Percentiles rank a stretch among this genome's conserved stretches.
Evolutionary conservation across 2,329 filamentous ascomycete genomes (phyloP).

Genomic region (Penicillium sp.): DNA sequence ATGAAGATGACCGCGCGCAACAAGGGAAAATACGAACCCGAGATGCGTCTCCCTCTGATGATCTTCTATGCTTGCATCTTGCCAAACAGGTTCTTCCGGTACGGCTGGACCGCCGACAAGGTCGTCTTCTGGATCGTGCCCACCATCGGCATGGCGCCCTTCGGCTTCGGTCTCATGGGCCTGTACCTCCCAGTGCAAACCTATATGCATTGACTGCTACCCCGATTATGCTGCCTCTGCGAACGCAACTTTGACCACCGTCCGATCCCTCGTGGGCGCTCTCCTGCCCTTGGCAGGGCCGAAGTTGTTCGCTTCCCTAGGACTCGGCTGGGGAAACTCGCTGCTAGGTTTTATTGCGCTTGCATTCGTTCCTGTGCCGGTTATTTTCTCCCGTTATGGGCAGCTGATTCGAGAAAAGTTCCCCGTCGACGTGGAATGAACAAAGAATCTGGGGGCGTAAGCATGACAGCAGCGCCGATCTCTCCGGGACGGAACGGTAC

Average conservation of each 20-base stretch:
- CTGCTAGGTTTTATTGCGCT: conserved; percentile 11
- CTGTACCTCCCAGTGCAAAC: conserved; percentile 55
- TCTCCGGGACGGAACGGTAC: background rate
- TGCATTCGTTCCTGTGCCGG: conserved; percentile 9
- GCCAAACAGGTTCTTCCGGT: conserved; percentile 56
- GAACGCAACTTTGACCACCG: conserved; percentile 53
- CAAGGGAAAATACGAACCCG: conserved; percentile 43
- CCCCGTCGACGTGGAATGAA: background rate
- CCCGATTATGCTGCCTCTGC: conserved; percentile 48
- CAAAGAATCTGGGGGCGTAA: background rate
- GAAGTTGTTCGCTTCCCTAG: conserved; percentile 6
- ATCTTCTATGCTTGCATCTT: conserved; percentile 54
- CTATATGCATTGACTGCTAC: conserved; percentile 62
- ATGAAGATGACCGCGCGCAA: conserved; percentile 30
- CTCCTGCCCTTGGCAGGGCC: conserved; percentile 16
- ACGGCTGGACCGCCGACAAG: conserved; percentile 56
- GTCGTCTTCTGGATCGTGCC: conserved; percentile 57
- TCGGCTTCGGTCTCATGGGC: conserved; percentile 53
- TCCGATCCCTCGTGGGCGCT: conserved; percentile 46
- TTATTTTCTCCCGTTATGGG: conserved; percentile 1
- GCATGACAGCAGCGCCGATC: background rate
- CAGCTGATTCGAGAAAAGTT: background rate
- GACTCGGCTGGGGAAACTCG: conserved; percentile 15
- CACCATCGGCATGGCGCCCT: conserved; percentile 57
- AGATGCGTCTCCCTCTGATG: conserved; percentile 54